Conservation (phyloP, 1,284 basidiomycete species). For the Sporisorium scitamineum region DNA sequence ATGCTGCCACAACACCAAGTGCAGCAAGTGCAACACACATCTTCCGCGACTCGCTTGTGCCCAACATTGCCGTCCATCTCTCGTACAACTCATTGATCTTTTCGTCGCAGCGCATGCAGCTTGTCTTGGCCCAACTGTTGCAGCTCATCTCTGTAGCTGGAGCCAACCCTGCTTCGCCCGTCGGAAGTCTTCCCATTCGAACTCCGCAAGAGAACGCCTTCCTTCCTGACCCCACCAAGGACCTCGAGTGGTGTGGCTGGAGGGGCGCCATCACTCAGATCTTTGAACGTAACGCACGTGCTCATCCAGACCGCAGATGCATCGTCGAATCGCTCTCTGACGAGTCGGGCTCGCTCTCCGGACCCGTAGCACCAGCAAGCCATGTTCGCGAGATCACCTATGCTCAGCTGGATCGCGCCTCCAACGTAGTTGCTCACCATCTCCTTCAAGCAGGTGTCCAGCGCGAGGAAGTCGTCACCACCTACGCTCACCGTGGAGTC, state of each 20-base stretch:
- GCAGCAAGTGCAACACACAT: conserved; percentile 24
- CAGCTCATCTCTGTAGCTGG: conserved; percentile 80
- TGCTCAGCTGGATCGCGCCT: conserved; percentile 82
- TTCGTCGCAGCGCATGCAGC: conserved; percentile 80
- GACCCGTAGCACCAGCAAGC: conserved; percentile 73
- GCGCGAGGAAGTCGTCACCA: conserved; percentile 96
- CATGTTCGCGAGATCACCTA: conserved; percentile 79
- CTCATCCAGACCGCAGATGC: conserved; percentile 63
- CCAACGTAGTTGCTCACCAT: conserved; percentile 92
- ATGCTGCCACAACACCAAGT: conserved; percentile 14
- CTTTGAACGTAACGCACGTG: conserved; percentile 64
- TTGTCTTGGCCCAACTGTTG: conserved; percentile 87
- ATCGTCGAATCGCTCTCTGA: conserved; percentile 73
- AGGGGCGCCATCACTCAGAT: conserved; percentile 91
- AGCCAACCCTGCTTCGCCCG: conserved; percentile 71
- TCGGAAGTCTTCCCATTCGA: conserved; percentile 63
- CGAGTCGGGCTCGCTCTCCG: conserved; percentile 74
- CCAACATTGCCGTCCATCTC: conserved; percentile 80
- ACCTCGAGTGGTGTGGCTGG: conserved; percentile 97
- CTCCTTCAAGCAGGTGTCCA: conserved; percentile 86
- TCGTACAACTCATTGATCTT: conserved; percentile 97
- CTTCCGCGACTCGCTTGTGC: conserved; percentile 71
- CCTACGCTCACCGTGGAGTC: conserved; percentile 96
- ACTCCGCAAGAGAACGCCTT: conserved; percentile 78
- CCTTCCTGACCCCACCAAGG: conserved; percentile 85